Evolutionary conservation across 2,329 filamentous ascomycete species (phyloP), one percentile per base, ranked within the genome.

Genomic region (Talaromyces sp.): DNA sequence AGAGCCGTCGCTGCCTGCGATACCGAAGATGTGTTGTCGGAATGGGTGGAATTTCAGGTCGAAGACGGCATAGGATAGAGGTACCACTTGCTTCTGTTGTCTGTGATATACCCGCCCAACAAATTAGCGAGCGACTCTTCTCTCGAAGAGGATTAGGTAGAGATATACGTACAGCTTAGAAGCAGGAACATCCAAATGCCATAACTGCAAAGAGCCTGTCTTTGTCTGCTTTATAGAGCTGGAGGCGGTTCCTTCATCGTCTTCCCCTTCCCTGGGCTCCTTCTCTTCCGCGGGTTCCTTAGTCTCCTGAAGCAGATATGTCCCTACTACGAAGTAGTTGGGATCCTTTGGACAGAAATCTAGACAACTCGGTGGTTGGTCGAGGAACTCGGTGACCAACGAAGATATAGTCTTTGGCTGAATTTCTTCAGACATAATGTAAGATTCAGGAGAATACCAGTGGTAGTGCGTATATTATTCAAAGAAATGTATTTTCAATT

Each of bases 31-130:
- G 31, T 80, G 78, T 52, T 73, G 75, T 55, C 78, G 70, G 53
- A 74, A 68, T 1, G 82, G 84, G 60, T 87, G 84, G 71, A 97
- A 97, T 65, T 92, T 89, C 31, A 97, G 77, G 69, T 97, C 92
- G 55, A 97, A 81, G 28, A 97, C 81, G 5, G 90, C 92, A 54
- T 86, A 90, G 3, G 85, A 81, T 21, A 89, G 84, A 5, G 77
- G 67, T 4, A 86, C 62, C 1, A 81, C 86, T 67, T 89, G 83
- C 4, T 87, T 66, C 57, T 81, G 76, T 1, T 71, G 71, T 64
- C 85, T 88, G 60, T 64, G 3, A 57, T 39, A 25, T 33, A 37
- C 4, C n/a, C n/a, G n/a, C n/a, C 3, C n/a, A 19, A 13, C 33
- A 35, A 11, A 21, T 31, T 8, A 36, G 33, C 19, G 19, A 22